Base-by-base conservation (phyloP, 164 flowering plant species). In the Tetracentron sinense region DNA sequence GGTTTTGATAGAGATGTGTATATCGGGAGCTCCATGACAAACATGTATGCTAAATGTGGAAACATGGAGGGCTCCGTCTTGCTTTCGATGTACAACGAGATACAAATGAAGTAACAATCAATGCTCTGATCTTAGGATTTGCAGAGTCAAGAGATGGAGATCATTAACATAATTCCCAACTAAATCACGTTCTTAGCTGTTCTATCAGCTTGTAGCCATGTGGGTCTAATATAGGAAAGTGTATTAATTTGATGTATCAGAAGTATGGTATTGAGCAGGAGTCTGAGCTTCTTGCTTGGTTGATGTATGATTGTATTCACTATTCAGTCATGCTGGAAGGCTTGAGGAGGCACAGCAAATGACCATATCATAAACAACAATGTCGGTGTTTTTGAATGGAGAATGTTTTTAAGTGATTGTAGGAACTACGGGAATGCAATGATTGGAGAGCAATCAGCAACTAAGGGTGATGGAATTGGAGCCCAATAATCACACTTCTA, bases 11-110 rank as follows among this genome's bases (percentile, higher is more conserved):
- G 17, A 25, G 63, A 69, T 8, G 12, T 69, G 28, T 61, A 73
- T 57, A 73, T 69, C 2, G 59, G 59, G 63, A 64, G 69, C 44
- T 73, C 73, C 15, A 29, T 73, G 1, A 42, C 69, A 61, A 70
- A 73, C 42, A 73, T 73, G 76, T 73, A 73, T 27, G 68, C 76
- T 4, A 73, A 73, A 56, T 69, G 76, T 50, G 73, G 76, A 20
- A 55, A 54, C 60, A 60, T 73, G 60, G 73, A 61, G 56, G 73
- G 65, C 4, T 64, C 67, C 26, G n/a, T 64, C 30, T 49, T 56
- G 73, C 60, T 26, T 73, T 73, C 52, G 11, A 64, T 30, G 73
- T 64, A 51, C 68, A 56, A 38, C 3, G 21, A 20, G 58, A 48
- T 21, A 60, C 57, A 8, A 69, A 53, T 57, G 62, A 54, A 30